Evolutionary conservation across 768 basidiomycete genomes (phyloP).

Genomic region (Tylopilus subfusipes): DNA sequence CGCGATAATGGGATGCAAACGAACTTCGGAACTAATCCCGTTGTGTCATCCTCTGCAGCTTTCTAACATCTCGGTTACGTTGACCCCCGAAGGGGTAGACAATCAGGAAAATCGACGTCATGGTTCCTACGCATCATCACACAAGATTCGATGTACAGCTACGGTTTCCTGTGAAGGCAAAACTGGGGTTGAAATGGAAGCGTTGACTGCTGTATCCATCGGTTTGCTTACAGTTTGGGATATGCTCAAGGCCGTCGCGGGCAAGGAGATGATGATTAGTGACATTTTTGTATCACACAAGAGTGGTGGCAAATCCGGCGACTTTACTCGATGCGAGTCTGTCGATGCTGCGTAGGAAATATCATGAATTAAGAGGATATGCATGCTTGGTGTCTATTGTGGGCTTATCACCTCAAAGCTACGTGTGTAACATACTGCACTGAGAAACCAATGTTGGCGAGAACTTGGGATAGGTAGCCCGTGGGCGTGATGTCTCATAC

Average conservation of each 20-base stretch:
- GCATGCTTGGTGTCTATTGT: neutral
- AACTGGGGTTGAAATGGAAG: slow-evolving; percentile 94
- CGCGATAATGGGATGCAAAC: slow-evolving; percentile 84
- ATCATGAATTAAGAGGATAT: neutral
- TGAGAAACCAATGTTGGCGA: neutral
- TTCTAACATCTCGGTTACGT: slow-evolving; percentile 61
- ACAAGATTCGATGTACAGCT: slow-evolving; percentile 60
- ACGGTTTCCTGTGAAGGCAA: slow-evolving; percentile 74
- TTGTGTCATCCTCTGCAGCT: slow-evolving; percentile 83
- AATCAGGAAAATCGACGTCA: neutral
- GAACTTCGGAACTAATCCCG: slow-evolving; percentile 79
- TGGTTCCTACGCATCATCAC: slow-evolving; percentile 20
- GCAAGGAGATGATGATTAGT: slow-evolving; percentile 80
- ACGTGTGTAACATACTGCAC: neutral
- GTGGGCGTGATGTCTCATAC: neutral
- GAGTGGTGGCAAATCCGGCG: slow-evolving; percentile 70
- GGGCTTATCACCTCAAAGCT: neutral
- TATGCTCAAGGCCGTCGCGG: slow-evolving; percentile 89
- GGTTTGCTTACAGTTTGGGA: slow-evolving; percentile 86
- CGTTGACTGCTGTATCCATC: slow-evolving; percentile 76
- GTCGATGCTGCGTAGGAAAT: neutral
- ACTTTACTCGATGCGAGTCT: slow-evolving; percentile 43
- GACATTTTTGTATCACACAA: slow-evolving; percentile 64
- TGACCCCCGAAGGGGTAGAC: slow-evolving; percentile 44
- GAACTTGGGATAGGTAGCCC: neutral